Conservation (phyloP, 2,329 filamentous ascomycete species). For the Trichoderma pleuroti region DNA sequence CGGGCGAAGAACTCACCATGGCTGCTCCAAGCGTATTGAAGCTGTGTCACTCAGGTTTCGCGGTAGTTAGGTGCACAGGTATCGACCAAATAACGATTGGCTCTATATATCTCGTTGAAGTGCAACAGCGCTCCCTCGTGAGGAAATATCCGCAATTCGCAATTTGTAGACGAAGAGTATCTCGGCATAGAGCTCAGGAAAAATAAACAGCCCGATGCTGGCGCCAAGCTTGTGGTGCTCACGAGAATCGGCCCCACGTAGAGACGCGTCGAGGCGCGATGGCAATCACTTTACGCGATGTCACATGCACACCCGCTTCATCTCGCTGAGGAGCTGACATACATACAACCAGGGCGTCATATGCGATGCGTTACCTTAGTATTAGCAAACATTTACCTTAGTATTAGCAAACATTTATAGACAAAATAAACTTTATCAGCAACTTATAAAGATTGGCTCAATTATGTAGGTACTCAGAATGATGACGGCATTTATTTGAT, state of each 20-base stretch:
- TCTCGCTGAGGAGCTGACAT: background rate
- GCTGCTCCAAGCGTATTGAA: background rate
- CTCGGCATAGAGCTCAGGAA: background rate
- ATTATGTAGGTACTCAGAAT: too few species aligned
- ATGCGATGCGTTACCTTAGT: too few species aligned
- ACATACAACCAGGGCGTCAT: background rate
- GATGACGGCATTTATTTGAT: background rate
- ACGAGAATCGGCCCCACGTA: constrained; percentile 20
- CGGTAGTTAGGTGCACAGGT: background rate
- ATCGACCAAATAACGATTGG: background rate
- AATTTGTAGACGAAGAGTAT: background rate
- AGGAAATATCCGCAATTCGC: background rate
- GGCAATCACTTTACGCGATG: constrained; percentile 19
- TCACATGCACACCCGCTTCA: constrained; percentile 20
- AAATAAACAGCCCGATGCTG: background rate
- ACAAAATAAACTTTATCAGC: background rate
- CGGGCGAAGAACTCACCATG: constrained; percentile 28
- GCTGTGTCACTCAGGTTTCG: background rate
- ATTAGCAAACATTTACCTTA: background rate
- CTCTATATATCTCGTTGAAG: background rate
- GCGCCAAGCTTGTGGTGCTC: background rate
- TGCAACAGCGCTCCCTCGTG: background rate
- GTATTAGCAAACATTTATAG: background rate
- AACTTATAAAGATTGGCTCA: background rate
- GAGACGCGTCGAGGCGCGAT: constrained; percentile 24